phyloP scores from a whole-genome alignment of 371 early-diverging fungal species.

The Apophysomyces sp. region DNA sequence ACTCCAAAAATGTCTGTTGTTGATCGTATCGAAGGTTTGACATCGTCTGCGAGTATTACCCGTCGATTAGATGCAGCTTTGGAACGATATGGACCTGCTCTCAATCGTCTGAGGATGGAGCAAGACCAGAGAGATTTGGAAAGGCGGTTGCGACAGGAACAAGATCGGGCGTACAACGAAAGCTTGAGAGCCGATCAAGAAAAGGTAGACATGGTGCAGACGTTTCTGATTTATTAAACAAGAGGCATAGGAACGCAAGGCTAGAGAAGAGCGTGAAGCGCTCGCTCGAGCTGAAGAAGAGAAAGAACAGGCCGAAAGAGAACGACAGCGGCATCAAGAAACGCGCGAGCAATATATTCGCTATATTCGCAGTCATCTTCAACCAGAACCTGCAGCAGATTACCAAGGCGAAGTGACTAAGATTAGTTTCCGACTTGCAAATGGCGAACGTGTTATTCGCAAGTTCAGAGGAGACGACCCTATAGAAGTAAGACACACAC shows the following conservation, averaged over 20 bases:
- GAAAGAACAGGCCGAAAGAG: conserved; percentile 36
- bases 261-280: conserved; percentile 59
- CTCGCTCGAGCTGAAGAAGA: conserved; percentile 48
- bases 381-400: conserved; percentile 55
- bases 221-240: background rate
- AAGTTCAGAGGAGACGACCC: conserved; percentile 68
- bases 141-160: conserved; percentile 80
- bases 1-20: conserved; percentile 62
- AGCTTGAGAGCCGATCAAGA: conserved; percentile 86
- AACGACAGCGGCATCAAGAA: conserved; percentile 31
- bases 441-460: conserved; percentile 73
- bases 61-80: conserved; percentile 53
- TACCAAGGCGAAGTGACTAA: conserved; percentile 50
- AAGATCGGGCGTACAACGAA: conserved; percentile 86
- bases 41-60: conserved; percentile 54
- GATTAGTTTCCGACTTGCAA: conserved; percentile 72
- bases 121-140: conserved; percentile 72
- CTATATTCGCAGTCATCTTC: conserved; percentile 46
- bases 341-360: conserved; percentile 48
- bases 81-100: conserved; percentile 59
- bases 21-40: conserved; percentile 70
- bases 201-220: conserved; percentile 52
- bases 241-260: conserved; percentile 45
- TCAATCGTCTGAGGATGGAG: conserved; percentile 67
- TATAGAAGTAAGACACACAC: conserved; percentile 48